Conservation (phyloP, 164 flowering plant genomes). For the Piper betle region DNA sequence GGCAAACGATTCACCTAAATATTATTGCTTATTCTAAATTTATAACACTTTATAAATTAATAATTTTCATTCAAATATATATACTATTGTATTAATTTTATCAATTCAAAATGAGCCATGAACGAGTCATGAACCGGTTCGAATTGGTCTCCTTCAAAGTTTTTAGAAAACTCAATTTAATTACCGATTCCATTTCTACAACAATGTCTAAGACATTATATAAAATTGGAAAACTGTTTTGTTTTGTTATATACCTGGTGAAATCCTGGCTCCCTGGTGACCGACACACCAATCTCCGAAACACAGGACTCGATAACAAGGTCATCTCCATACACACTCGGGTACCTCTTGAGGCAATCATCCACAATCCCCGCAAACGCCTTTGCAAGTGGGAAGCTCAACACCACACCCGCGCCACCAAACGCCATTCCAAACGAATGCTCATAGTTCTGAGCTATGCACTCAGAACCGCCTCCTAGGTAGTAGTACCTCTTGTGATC, state of each 20-base stretch:
- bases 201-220: background rate
- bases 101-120: too few species aligned
- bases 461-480: conserved; percentile 70
- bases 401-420: conserved; percentile 87
- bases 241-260: conserved; percentile 47
- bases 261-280: conserved; percentile 61
- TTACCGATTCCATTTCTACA: background rate
- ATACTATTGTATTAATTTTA: too few species aligned
- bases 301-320: conserved; percentile 48
- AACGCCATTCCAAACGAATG: conserved; percentile 71
- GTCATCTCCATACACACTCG: conserved; percentile 63
- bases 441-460: conserved; percentile 59
- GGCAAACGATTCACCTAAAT: too few species aligned
- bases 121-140: too few species aligned
- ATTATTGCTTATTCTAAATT: too few species aligned
- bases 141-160: too few species aligned
- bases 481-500: conserved; percentile 61
- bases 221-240: background rate
- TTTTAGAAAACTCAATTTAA: too few species aligned
- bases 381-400: conserved; percentile 55
- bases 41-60: too few species aligned
- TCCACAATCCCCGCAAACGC: conserved; percentile 32
- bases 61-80: too few species aligned
- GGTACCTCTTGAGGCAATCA: conserved; percentile 51
- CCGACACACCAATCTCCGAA: conserved; percentile 55